These are phyloP conservation scores for Lecanicillium sp. DNA, from an alignment of 2,329 filamentous ascomycete genomes.

Conservation along the genomic window DNA sequence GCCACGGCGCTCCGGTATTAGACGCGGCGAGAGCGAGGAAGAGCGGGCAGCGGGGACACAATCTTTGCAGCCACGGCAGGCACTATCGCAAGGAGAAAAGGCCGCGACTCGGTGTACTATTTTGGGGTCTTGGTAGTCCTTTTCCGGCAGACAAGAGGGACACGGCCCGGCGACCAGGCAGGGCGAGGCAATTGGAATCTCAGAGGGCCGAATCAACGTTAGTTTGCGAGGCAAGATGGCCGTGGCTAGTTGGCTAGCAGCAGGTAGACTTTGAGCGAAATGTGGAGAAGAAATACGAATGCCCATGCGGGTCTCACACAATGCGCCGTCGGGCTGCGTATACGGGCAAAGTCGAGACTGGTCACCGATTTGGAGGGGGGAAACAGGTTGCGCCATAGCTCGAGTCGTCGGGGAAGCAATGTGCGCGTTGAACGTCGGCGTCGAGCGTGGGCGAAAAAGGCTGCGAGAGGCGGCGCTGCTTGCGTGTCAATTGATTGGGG, in stretches of 20 bases:
- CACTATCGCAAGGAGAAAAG: background rate
- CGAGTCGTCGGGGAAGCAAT: background rate
- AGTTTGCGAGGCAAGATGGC: too few species aligned
- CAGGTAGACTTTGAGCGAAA: background rate
- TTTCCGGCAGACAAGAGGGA: background rate
- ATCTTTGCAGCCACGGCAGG: too few species aligned
- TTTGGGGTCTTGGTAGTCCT: too few species aligned
- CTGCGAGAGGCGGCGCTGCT: too few species aligned
- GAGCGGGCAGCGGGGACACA: too few species aligned
- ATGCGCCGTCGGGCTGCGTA: slow-evolving; percentile 1
- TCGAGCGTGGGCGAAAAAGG: too few species aligned
- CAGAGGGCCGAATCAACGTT: too few species aligned
- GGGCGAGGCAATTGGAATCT: too few species aligned
- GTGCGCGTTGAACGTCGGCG: background rate
- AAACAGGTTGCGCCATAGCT: slow-evolving; percentile 7
- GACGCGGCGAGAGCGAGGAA: too few species aligned
- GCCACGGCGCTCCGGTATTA: too few species aligned
- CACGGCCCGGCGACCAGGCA: too few species aligned
- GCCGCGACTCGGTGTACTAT: background rate
- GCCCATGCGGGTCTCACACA: slow-evolving; percentile 5
- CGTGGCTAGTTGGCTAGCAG: background rate
- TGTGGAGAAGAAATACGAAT: slow-evolving; percentile 10
- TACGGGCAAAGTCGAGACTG: slow-evolving; percentile 5
- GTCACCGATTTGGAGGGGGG: background rate
- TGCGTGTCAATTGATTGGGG: too few species aligned